Percentiles rank a stretch among this genome's conserved stretches.
Conservation (phyloP, 805 yeast genomes). For the Candida germanica region DNA sequence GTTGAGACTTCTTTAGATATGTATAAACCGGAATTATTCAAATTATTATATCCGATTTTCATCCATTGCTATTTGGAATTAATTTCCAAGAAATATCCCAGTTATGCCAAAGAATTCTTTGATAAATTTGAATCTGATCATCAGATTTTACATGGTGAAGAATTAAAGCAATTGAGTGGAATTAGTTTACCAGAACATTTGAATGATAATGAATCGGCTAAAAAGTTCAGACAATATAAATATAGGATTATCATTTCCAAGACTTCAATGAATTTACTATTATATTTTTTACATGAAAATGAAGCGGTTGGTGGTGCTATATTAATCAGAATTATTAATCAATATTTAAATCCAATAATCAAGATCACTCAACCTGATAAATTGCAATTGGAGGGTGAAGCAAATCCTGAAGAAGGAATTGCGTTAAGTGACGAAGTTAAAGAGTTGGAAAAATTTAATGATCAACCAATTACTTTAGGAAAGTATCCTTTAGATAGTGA, state of each 20-base stretch:
- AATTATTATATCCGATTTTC: slow-evolving; percentile 88
- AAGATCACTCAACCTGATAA: slow-evolving; percentile 41
- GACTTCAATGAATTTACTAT: slow-evolving; percentile 77
- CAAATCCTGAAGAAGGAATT: slow-evolving; percentile 51
- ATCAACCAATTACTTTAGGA: slow-evolving; percentile 76
- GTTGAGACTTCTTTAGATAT: slow-evolving; percentile 86
- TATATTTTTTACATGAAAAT: slow-evolving; percentile 86
- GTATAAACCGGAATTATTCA: slow-evolving; percentile 81
- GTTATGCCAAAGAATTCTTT: slow-evolving; percentile 70
- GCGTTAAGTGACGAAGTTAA: slow-evolving; percentile 42
- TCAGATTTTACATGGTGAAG: slow-evolving; percentile 70
- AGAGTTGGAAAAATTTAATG: slow-evolving; percentile 60
- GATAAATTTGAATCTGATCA: slow-evolving; percentile 74
- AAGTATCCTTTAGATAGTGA: slow-evolving; percentile 84
- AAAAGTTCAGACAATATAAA: slow-evolving; percentile 66
- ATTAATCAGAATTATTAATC: slow-evolving; percentile 80
- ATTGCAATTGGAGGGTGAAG: slow-evolving; percentile 43
- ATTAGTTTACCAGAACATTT: slow-evolving; percentile 79
- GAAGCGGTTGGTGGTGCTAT: slow-evolving; percentile 91
- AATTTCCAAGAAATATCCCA: slow-evolving; percentile 57
- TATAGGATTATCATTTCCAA: slow-evolving; percentile 75
- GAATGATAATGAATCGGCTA: slow-evolving; percentile 77
- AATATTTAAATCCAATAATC: slow-evolving; percentile 61
- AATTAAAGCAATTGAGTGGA: slow-evolving; percentile 67
- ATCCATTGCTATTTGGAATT: slow-evolving; percentile 83